These are phyloP conservation scores for Lichtheimia hyalospora DNA, from an alignment of 371 early-diverging fungal genomes.

Conservation along the genomic window DNA sequence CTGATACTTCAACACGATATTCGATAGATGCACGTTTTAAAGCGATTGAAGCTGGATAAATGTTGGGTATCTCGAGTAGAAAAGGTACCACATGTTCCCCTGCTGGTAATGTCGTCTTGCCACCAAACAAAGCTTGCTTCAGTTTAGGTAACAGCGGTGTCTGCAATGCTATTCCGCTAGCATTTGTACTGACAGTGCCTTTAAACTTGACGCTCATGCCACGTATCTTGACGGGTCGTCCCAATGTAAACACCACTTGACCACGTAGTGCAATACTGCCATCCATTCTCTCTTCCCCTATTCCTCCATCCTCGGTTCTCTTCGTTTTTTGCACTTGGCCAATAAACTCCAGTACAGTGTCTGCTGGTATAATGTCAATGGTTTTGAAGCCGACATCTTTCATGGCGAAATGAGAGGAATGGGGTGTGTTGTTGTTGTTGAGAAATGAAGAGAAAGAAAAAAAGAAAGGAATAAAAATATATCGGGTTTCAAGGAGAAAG, in stretches of 20 bases:
- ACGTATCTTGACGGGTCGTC: conserved; percentile 19
- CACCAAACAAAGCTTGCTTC: conserved; percentile 14
- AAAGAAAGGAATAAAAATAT: too few relatives aligned
- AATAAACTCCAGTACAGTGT: conserved; percentile 18
- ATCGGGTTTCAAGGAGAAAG: too few relatives aligned
- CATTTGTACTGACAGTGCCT: conserved; percentile 10
- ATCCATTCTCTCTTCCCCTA: conserved; percentile 3
- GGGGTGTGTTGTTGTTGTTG: too few relatives aligned
- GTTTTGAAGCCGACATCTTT: conserved; percentile 24
- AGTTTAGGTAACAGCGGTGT: conserved; percentile 23
- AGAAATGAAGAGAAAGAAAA: too few relatives aligned
- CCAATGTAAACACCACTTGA: conserved; percentile 17
- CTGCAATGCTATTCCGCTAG: neutral
- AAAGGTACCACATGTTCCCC: conserved; percentile 25
- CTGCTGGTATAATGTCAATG: conserved; percentile 20
- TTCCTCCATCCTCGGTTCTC: neutral
- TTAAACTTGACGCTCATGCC: conserved; percentile 26
- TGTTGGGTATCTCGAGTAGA: conserved; percentile 24
- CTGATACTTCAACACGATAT: conserved; percentile 22
- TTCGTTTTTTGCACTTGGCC: conserved; percentile 6
- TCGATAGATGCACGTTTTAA: conserved; percentile 24
- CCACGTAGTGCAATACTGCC: conserved; percentile 18
- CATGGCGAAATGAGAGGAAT: conserved; percentile 8
- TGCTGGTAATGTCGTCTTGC: conserved; percentile 21
- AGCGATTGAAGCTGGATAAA: conserved; percentile 15